Base-by-base conservation (phyloP, 169 alveolate species). In the Plasmodium cynomolgi region DNA sequence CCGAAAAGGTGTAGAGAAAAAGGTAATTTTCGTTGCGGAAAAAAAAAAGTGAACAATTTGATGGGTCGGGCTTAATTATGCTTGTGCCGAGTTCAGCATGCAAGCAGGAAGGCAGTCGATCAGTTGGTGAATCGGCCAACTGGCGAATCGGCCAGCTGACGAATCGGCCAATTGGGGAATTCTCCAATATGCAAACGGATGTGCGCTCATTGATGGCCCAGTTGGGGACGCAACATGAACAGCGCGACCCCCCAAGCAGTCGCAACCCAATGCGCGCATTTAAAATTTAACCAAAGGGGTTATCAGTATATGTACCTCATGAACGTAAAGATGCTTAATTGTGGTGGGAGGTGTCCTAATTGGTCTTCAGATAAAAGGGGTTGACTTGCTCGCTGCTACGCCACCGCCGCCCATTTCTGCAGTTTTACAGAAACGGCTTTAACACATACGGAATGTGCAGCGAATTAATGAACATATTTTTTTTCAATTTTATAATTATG, bases 391-490 rank as follows among this genome's bases (percentile, higher is more conserved):
- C 26, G 0, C 26, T 56, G n/a, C 26, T 56, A 4, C 7, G n/a
- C 7, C 6, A 1, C 13, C 9, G 75, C 34, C 3, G 75, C 15
- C 75, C 15, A 62, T 62, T 62, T 62, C 33, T 62, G 75, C 75
- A 62, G 29, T 62, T 62, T 8, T 33, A 74, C 50, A 56, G 37
- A 77, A 34, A 31, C 31, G 71, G 47, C 34, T 56, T 34, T 33
- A 86, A 34, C 44, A 86, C 33, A 80, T 77, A 86, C 15, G 86
- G 29, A 77, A 86, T 86, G 81, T 79, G 81, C 31, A 77, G 62
- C 13, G 86, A 77, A 86, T 86, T 86, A 37, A 86, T 86, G 81
- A 86, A 86, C 81, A 77, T 17, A 29, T 77, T 62, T 34, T 86
- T 86, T 79, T 86, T 86, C 73, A 86, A 8, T 80, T 79, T 86